These are phyloP conservation scores for Cladobotryum protrusum DNA, from an alignment of 2,329 filamentous ascomycete species.

Conservation along the genomic window DNA sequence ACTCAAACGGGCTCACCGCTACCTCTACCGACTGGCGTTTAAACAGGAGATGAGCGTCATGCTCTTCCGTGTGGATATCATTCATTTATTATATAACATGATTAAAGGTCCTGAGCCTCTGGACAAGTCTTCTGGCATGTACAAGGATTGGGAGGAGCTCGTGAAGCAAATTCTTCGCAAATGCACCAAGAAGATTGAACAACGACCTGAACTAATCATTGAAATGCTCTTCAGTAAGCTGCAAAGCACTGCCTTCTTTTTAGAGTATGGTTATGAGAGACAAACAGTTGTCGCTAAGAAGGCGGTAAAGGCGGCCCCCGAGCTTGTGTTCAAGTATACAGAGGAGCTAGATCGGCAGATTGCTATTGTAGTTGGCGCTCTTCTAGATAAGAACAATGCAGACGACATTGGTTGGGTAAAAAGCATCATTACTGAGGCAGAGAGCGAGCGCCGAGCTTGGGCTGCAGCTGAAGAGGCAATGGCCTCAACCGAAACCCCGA, in stretches of 20 bases:
- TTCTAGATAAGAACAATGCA: slow-evolving; percentile 73
- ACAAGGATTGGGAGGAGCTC: slow-evolving; percentile 87
- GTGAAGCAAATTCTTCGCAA: slow-evolving; percentile 76
- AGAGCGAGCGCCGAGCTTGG: slow-evolving; percentile 71
- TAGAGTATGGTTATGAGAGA: slow-evolving; percentile 86
- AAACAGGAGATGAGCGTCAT: slow-evolving; percentile 88
- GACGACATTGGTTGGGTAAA: slow-evolving; percentile 80
- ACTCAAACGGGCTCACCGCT: slow-evolving; percentile 86
- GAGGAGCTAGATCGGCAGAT: slow-evolving; percentile 66
- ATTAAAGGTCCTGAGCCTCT: slow-evolving; percentile 81
- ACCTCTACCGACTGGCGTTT: slow-evolving; percentile 89
- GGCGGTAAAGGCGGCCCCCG: slow-evolving; percentile 65
- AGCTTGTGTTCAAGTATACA: slow-evolving; percentile 73
- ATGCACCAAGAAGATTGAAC: slow-evolving; percentile 76
- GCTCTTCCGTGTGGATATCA: slow-evolving; percentile 84
- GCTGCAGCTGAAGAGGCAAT: slow-evolving; percentile 62
- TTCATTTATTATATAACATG: slow-evolving; percentile 82
- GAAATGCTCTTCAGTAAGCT: slow-evolving; percentile 96
- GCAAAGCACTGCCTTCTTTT: slow-evolving; percentile 71
- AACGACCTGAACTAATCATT: slow-evolving; percentile 77
- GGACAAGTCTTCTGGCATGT: slow-evolving; percentile 58
- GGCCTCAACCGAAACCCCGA: slow-evolving; percentile 29
- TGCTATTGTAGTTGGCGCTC: slow-evolving; percentile 68
- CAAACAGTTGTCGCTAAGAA: slow-evolving; percentile 60
- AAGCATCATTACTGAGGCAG: slow-evolving; percentile 59